These are phyloP conservation scores for Colletotrichum gloeosporioides DNA, from an alignment of 2,329 filamentous ascomycete genomes.

Conservation along the genomic window DNA sequence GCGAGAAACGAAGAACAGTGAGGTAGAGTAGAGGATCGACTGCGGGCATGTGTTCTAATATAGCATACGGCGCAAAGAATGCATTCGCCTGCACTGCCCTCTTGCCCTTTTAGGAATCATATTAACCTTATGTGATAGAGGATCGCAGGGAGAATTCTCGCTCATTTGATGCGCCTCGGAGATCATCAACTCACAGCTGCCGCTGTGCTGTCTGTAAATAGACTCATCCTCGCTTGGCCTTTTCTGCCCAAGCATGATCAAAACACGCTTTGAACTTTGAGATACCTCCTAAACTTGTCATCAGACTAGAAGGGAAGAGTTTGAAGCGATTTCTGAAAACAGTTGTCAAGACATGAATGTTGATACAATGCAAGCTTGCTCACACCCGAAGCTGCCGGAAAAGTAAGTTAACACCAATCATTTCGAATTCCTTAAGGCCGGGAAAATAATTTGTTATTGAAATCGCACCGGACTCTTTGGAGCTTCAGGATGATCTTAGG, in stretches of 20 bases:
- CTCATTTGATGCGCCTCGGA: not conserved
- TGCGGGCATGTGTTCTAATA: not conserved
- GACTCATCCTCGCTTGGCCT: not conserved
- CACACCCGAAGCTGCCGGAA: not conserved
- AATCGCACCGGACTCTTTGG: not conserved
- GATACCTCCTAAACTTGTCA: not conserved
- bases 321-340: not conserved
- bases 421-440: not conserved
- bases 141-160: not conserved
- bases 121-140: not conserved
- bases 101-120: not conserved
- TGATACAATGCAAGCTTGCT: not conserved
- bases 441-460: fast-evolving
- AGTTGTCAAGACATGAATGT: not conserved
- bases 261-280: not conserved
- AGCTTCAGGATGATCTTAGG: not conserved
- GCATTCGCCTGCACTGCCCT: too few species aligned
- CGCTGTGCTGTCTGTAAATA: not conserved
- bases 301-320: not conserved
- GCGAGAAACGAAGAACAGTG: not conserved
- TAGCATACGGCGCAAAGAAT: not conserved
- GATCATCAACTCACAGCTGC: not conserved
- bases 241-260: not conserved
- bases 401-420: not conserved
- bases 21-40: not conserved